A percentile compares a stretch with the other conserved stretches of the same genome.
Evolutionary conservation across 768 basidiomycete genomes (phyloP).

Genomic region (Stropharia rugosoannulata): DNA sequence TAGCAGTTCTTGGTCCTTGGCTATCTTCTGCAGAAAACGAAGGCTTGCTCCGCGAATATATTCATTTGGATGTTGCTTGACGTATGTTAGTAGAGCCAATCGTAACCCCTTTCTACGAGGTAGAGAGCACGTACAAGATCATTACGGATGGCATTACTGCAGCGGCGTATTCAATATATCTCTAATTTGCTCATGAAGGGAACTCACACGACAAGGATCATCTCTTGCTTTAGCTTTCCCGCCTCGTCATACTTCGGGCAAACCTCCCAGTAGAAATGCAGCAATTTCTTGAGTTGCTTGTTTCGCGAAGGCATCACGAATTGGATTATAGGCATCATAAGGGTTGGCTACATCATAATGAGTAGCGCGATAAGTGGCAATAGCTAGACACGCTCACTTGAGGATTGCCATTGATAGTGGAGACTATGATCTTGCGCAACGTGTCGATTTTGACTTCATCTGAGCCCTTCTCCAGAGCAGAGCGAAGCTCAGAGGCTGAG

Average conservation of each 20-base stretch:
- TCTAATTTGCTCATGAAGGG: not conserved
- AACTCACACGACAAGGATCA: slow-evolving; percentile 97
- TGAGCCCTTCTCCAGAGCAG: slow-evolving; percentile 88
- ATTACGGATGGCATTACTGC: slow-evolving; percentile 94
- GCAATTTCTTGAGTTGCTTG: slow-evolving; percentile 95
- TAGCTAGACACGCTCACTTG: slow-evolving; percentile 54
- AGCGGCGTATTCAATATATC: slow-evolving; percentile 9
- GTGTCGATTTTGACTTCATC: slow-evolving; percentile 97
- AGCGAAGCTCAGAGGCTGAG: slow-evolving; percentile 78
- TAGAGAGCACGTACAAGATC: slow-evolving; percentile 69
- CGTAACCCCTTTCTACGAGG: not conserved
- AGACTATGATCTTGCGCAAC: slow-evolving; percentile 89
- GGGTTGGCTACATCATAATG: slow-evolving; percentile 56
- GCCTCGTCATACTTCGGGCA: slow-evolving; percentile 97
- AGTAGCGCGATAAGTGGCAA: not conserved
- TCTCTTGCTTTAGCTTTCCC: slow-evolving; percentile 98
- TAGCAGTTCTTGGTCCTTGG: slow-evolving; percentile 88
- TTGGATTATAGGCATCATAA: slow-evolving; percentile 99
- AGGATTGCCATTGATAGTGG: slow-evolving; percentile 92
- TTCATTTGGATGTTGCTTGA: slow-evolving; percentile 97
- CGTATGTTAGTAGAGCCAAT: slow-evolving; percentile 2
- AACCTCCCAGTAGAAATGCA: slow-evolving; percentile 97
- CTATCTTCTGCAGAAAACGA: slow-evolving; percentile 94
- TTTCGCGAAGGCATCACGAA: slow-evolving; percentile 93
- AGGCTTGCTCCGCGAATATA: slow-evolving; percentile 98